These are phyloP conservation scores for Dimocarpus longan DNA, from an alignment of 345 rosid species.

Conservation along the genomic window DNA sequence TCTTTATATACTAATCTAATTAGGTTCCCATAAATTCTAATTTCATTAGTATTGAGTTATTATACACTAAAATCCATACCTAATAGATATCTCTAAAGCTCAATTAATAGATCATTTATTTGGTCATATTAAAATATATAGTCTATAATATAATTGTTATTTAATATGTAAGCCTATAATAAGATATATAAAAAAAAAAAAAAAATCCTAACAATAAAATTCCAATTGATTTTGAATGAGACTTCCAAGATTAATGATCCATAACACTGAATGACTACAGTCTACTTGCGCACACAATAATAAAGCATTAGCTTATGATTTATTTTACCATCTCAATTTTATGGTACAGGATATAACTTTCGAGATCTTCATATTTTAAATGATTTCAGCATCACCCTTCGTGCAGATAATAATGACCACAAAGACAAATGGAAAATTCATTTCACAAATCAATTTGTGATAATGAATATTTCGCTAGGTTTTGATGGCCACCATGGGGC, in stretches of 20 bases:
- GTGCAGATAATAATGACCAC: neutral
- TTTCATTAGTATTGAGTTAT: too few relatives aligned
- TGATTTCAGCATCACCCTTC: neutral
- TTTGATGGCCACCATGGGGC: slow-evolving; percentile 42
- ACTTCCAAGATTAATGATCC: too few relatives aligned
- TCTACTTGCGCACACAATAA: neutral
- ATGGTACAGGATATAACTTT: neutral
- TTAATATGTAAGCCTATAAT: too few relatives aligned
- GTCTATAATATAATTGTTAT: too few relatives aligned
- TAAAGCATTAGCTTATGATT: neutral
- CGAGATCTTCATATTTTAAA: neutral
- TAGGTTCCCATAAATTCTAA: too few relatives aligned
- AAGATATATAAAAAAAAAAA: too few relatives aligned
- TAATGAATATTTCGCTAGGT: slow-evolving; percentile 6
- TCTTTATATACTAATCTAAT: too few relatives aligned
- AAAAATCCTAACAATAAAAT: too few relatives aligned
- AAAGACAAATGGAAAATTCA: neutral
- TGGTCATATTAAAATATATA: too few relatives aligned
- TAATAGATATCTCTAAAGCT: too few relatives aligned
- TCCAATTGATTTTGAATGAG: neutral
- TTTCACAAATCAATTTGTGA: neutral
- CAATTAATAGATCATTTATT: too few relatives aligned
- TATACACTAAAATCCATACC: too few relatives aligned
- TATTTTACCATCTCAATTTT: neutral
- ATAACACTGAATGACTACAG: neutral